These are phyloP conservation scores for Fusarium luffae DNA, from an alignment of 2,329 filamentous ascomycete species.

Conservation along the genomic window DNA sequence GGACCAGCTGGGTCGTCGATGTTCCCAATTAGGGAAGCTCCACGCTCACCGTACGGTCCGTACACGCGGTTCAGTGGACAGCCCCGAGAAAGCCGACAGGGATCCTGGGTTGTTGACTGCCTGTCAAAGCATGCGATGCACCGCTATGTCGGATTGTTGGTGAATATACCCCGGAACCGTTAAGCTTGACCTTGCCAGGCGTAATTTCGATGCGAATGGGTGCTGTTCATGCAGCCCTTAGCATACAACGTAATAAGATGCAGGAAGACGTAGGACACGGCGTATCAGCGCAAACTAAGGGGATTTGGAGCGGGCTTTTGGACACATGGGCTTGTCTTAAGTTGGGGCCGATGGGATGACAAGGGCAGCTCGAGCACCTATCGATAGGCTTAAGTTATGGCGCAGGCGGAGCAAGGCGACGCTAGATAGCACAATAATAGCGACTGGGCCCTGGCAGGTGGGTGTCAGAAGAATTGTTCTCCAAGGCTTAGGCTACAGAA, in stretches of 20 bases:
- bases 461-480: too few relatives aligned
- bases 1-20: conserved; percentile 42
- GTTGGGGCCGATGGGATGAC: conserved; percentile 8
- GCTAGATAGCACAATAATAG: background rate
- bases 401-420: conserved; percentile 7
- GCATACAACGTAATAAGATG: conserved; percentile 29
- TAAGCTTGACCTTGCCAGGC: conserved; percentile 13
- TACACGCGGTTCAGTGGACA: conserved; percentile 30
- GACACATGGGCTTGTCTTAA: conserved; percentile 21
- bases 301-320: conserved; percentile 20
- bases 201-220: conserved; percentile 33
- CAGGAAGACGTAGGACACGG: conserved; percentile 25
- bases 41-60: conserved; percentile 40
- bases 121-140: conserved; percentile 30
- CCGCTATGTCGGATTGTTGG: conserved; percentile 9
- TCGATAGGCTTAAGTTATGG: background rate
- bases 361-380: conserved; percentile 7
- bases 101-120: conserved; percentile 14
- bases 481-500: too few relatives aligned
- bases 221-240: conserved; percentile 29
- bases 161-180: conserved; percentile 17
- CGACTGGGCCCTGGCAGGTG: background rate
- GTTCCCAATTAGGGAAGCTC: conserved; percentile 45
- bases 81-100: conserved; percentile 24
- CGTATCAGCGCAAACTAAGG: conserved; percentile 36